These are phyloP conservation scores for Brassica carinata DNA, from an alignment of 345 rosid genomes.

Conservation along the genomic window DNA sequence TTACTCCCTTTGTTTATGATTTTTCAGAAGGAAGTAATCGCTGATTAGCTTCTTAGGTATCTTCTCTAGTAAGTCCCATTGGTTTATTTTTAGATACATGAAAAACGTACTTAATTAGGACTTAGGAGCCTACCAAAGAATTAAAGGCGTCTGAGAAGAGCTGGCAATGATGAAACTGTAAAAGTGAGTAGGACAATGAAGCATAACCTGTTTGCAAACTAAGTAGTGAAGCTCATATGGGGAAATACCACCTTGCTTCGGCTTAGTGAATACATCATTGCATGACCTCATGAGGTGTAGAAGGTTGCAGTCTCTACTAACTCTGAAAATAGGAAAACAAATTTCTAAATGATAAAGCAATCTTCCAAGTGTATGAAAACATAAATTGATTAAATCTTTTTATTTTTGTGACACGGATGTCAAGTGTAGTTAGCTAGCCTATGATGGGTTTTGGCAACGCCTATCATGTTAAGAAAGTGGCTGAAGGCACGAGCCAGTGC, in stretches of 20 bases:
- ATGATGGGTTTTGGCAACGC: conserved; percentile 91
- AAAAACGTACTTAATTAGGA: too few relatives aligned
- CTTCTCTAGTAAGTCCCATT: neutral
- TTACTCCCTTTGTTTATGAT: neutral
- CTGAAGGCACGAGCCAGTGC: conserved; percentile 82
- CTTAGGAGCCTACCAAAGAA: too few relatives aligned
- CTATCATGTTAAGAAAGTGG: conserved; percentile 88
- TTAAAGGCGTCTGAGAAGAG: neutral
- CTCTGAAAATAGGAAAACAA: conserved; percentile 50
- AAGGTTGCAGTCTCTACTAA: conserved; percentile 58
- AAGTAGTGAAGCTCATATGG: conserved; percentile 72
- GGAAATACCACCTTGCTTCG: conserved; percentile 73
- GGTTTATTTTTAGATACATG: neutral
- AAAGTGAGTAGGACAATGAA: conserved; percentile 4
- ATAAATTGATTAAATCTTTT: neutral
- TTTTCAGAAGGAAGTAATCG: neutral
- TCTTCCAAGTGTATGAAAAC: neutral
- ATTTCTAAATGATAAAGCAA: conserved; percentile 7
- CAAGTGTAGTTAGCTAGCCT: conserved; percentile 45
- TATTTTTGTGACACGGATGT: neutral
- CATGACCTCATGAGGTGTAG: conserved; percentile 70
- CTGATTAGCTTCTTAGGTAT: neutral
- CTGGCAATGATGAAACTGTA: neutral
- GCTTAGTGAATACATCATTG: conserved; percentile 74
- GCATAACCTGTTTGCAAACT: conserved; percentile 81